These are phyloP conservation scores for Lagerstroemia speciosa DNA, from an alignment of 345 rosid species.

Conservation along the genomic window DNA sequence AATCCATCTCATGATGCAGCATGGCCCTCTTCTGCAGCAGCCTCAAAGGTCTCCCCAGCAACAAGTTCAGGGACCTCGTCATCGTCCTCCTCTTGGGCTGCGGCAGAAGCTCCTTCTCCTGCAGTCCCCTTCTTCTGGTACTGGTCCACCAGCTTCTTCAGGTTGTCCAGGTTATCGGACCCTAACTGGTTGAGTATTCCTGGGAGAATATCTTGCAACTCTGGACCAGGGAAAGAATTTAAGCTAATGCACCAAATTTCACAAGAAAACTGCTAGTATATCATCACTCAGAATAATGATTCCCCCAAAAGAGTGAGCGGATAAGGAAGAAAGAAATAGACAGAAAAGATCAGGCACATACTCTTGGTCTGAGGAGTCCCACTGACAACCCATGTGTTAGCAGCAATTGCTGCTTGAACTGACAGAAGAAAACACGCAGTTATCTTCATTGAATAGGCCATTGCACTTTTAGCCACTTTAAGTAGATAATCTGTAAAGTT, in stretches of 20 bases:
- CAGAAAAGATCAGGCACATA: conserved; percentile 17
- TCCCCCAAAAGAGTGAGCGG: background rate
- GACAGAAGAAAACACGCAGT: conserved; percentile 8
- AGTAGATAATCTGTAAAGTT: background rate
- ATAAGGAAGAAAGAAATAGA: too few relatives aligned
- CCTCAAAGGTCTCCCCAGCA: conserved; percentile 79
- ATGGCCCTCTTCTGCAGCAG: conserved; percentile 69
- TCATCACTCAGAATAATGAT: background rate
- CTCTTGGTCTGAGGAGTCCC: conserved; percentile 92
- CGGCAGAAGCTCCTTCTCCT: conserved; percentile 27
- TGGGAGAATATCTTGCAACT: conserved; percentile 90
- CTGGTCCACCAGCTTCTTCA: conserved; percentile 92
- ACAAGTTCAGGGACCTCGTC: conserved; percentile 89
- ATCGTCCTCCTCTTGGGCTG: conserved; percentile 65
- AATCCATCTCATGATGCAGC: conserved; percentile 4
- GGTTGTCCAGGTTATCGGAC: conserved; percentile 82
- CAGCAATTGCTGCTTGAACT: conserved; percentile 93
- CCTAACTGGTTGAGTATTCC: conserved; percentile 85
- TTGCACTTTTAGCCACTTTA: background rate
- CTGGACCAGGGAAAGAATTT: conserved; percentile 24
- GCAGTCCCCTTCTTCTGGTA: conserved; percentile 65
- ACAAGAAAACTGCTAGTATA: background rate
- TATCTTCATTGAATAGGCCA: background rate
- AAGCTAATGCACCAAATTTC: background rate
- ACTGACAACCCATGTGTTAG: conserved; percentile 97